Conservation (phyloP, 2,329 filamentous ascomycete species). For the Monilinia polystroma region DNA sequence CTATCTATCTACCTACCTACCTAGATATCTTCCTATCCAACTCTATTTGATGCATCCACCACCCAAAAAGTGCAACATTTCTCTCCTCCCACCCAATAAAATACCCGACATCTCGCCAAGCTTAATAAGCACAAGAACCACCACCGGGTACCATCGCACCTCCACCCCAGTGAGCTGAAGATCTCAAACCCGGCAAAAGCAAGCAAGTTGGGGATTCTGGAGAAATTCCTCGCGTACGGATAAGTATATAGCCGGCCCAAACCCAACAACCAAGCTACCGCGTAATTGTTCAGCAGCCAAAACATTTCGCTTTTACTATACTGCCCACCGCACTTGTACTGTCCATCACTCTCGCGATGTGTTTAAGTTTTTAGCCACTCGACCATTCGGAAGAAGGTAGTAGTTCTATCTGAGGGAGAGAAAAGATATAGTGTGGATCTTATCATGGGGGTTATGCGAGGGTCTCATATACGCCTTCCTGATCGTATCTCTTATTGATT, state of each 20-base stretch:
- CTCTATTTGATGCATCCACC: no score
- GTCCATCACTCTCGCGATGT: not conserved
- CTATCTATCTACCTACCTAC: no score
- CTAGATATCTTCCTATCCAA: no score
- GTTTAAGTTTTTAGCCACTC: not conserved
- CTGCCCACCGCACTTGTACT: no score
- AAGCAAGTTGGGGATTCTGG: no score
- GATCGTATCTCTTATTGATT: not conserved
- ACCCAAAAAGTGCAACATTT: no score
- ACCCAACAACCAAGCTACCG: not conserved
- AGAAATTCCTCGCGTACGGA: not conserved
- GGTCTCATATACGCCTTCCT: not conserved
- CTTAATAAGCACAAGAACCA: no score
- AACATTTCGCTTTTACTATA: not conserved
- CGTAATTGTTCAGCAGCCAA: not conserved
- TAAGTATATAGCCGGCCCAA: not conserved
- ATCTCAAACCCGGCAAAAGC: no score
- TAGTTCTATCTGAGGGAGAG: slow-evolving; percentile 4
- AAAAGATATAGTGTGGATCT: slow-evolving; percentile 5
- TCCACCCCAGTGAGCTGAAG: no score
- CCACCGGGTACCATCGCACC: no score
- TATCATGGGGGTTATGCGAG: not conserved
- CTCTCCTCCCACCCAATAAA: no score
- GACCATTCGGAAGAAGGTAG: not conserved
- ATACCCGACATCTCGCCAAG: no score